Evolutionary conservation across 148 eudicot species (phyloP).

Genomic region (Amaranthus palmeri): DNA sequence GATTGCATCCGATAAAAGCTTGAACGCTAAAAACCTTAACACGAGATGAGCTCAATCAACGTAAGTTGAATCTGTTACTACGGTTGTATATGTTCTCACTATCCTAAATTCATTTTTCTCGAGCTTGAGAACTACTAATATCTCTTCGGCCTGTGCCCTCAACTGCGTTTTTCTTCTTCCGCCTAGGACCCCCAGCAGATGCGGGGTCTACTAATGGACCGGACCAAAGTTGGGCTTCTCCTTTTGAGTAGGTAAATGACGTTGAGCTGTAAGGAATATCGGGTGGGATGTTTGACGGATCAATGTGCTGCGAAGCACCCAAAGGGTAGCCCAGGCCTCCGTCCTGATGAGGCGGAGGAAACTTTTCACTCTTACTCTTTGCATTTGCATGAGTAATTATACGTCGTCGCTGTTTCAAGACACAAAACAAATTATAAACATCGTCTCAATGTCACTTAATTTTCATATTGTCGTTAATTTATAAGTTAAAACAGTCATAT

Average conservation of each 20-base stretch:
- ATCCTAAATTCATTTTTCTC: constrained; percentile 29
- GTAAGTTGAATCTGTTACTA: constrained; percentile 5
- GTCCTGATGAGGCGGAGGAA: constrained; percentile 98
- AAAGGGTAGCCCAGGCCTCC: constrained; percentile 86
- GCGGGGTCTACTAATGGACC: constrained; percentile 83
- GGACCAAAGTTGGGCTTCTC: constrained; percentile 70
- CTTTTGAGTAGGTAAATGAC: constrained; percentile 67
- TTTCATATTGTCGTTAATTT: too few species aligned
- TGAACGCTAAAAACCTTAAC: not conserved
- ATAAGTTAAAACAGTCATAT: too few species aligned
- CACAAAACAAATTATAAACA: too few species aligned
- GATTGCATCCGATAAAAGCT: constrained; percentile 8
- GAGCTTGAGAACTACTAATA: constrained; percentile 23
- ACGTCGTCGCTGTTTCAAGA: constrained; percentile 70
- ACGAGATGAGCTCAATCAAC: not conserved
- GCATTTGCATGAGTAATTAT: constrained; percentile 85
- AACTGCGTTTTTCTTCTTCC: constrained; percentile 43
- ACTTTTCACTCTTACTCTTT: constrained; percentile 97
- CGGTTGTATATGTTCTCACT: constrained; percentile 1
- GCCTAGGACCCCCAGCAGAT: constrained; percentile 49
- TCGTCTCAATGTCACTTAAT: too few species aligned
- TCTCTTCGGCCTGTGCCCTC: constrained; percentile 35
- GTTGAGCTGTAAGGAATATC: constrained; percentile 79
- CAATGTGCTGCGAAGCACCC: constrained; percentile 87
- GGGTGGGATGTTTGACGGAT: constrained; percentile 65